Evolutionary conservation across 2,329 filamentous ascomycete species (phyloP).

Genomic region (Coniella lustricola): DNA sequence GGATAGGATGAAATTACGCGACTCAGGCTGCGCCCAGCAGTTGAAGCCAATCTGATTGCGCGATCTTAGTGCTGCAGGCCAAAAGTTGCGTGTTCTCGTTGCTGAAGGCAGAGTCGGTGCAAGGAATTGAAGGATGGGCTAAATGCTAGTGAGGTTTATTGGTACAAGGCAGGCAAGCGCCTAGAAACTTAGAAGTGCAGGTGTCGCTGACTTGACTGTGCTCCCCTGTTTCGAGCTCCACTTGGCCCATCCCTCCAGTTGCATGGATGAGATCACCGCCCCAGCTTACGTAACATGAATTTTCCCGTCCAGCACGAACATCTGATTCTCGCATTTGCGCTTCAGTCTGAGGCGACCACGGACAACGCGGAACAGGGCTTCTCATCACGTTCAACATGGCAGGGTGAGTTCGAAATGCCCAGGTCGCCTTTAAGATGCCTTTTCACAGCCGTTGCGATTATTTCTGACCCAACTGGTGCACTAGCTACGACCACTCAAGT

Average conservation of each 20-base stretch:
- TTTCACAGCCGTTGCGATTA: neutral
- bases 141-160: neutral
- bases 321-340: slow-evolving; percentile 7
- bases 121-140: too few relatives aligned
- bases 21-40: too few relatives aligned
- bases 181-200: too few relatives aligned
- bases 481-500: slow-evolving; percentile 47
- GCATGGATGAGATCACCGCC: slow-evolving; percentile 10
- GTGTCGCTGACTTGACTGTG: neutral
- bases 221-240: neutral
- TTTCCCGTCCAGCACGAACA: slow-evolving; percentile 7
- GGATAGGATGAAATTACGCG: too few relatives aligned
- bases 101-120: too few relatives aligned
- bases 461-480: neutral
- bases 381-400: slow-evolving; percentile 10
- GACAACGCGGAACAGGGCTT: neutral
- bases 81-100: too few relatives aligned
- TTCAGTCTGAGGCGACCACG: neutral
- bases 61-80: too few relatives aligned
- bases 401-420: slow-evolving; percentile 5
- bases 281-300: slow-evolving; percentile 10
- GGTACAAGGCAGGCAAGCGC: neutral
- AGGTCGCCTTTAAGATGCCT: neutral
- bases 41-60: too few relatives aligned
- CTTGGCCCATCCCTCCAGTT: neutral